Percentiles rank a stretch among this genome's conserved stretches.
These are phyloP conservation scores for Brachypodium distachyon DNA, from an alignment of 202 grass and related monocot genomes.

Conservation along the genomic window DNA sequence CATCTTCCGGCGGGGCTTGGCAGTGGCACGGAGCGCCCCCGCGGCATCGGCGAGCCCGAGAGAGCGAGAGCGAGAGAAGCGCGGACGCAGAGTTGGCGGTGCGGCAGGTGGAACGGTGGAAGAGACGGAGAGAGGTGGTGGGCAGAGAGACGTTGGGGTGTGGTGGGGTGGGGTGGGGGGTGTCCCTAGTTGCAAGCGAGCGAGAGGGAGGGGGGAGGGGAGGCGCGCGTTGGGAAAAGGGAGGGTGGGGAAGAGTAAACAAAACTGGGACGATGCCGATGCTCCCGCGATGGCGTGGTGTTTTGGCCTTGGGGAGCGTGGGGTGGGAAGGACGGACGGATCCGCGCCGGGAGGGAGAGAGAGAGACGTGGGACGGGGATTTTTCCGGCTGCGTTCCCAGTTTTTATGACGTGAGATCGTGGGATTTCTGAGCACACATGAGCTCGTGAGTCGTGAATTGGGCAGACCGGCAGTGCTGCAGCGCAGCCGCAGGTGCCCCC, in stretches of 20 bases:
- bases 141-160: slow-evolving; percentile 43
- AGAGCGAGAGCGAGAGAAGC: neutral
- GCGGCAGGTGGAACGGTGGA: neutral
- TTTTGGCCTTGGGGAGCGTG: slow-evolving; percentile 6
- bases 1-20: neutral
- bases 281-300: neutral
- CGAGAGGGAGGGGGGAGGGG: too few relatives aligned
- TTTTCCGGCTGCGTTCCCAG: neutral
- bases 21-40: neutral
- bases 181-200: neutral
- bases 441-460: neutral
- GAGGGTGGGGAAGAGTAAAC: slow-evolving; percentile 16
- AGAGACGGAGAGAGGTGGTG: neutral
- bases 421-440: neutral
- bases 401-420: neutral
- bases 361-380: neutral
- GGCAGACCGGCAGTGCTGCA: too few relatives aligned
- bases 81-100: neutral
- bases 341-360: neutral
- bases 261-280: neutral
- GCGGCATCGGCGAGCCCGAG: slow-evolving; percentile 5
- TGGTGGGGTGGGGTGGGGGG: neutral
- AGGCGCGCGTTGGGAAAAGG: slow-evolving; percentile 17
- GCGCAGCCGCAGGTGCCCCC: too few relatives aligned
- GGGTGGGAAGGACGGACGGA: slow-evolving; percentile 8